A percentile compares a stretch with the other conserved stretches of the same genome.
Evolutionary conservation across 371 early-diverging fungal species (phyloP).

Genomic region (Conidiobolus coronatus): DNA sequence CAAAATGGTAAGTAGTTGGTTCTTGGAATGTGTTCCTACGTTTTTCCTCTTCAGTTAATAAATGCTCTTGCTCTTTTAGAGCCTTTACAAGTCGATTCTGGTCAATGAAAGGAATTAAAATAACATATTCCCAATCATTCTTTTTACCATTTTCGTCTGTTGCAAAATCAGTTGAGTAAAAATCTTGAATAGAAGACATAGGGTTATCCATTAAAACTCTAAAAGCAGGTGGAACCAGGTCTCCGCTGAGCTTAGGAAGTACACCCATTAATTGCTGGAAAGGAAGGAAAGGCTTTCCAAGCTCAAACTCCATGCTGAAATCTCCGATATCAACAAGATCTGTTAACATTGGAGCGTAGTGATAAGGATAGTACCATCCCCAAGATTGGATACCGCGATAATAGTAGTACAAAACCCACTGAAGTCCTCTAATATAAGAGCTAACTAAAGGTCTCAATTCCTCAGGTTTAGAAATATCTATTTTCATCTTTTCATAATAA

Average conservation of each 20-base stretch:
- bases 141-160: conserved; percentile 97
- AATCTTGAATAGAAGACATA: conserved; percentile 67
- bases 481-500: conserved; percentile 46
- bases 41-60: conserved; percentile 37
- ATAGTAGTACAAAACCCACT: conserved; percentile 96
- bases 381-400: conserved; percentile 88
- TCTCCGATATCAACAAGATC: conserved; percentile 28
- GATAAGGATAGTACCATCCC: conserved; percentile 97
- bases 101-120: conserved; percentile 86
- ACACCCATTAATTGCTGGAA: conserved; percentile 98
- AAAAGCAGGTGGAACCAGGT: conserved; percentile 55
- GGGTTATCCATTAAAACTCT: conserved; percentile 65
- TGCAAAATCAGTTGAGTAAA: conserved; percentile 79
- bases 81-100: conserved; percentile 59
- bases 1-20: conserved; percentile 32
- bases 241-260: conserved; percentile 65
- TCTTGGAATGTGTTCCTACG: conserved; percentile 41
- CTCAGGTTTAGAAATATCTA: conserved; percentile 20
- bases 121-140: conserved; percentile 94
- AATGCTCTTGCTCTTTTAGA: conserved; percentile 37
- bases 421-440: conserved; percentile 76
- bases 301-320: conserved; percentile 40
- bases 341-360: conserved; percentile 95
- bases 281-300: conserved; percentile 78
- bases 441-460: conserved; percentile 34